Percentiles rank a stretch among this genome's conserved stretches.
Evolutionary conservation across 768 basidiomycete species (phyloP).

Genomic region (Hydnomerulius pinastri): DNA sequence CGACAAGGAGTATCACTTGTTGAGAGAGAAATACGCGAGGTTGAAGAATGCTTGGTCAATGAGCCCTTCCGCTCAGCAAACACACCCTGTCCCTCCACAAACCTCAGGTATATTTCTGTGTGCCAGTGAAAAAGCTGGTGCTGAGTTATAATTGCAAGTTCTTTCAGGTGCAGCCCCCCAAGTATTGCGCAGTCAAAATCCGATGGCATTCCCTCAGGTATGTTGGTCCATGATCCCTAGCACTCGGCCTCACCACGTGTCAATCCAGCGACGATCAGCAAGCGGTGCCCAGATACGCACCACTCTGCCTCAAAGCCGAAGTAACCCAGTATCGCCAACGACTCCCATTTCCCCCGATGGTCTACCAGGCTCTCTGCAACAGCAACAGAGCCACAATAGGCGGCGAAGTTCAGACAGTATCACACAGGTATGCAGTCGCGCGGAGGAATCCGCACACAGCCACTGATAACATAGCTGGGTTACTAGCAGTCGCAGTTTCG

Average conservation of each 20-base stretch:
- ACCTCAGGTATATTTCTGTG: constrained; percentile 7
- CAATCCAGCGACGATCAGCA: not conserved
- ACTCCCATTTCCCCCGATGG: constrained; percentile 3
- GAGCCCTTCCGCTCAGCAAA: constrained; percentile 2
- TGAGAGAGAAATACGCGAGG: constrained; percentile 24
- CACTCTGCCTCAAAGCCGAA: constrained; percentile 4
- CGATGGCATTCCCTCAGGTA: constrained; percentile 14
- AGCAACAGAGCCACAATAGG: constrained; percentile 7
- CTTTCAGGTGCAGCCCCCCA: not conserved
- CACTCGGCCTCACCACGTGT: too few species aligned
- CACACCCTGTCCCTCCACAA: not conserved
- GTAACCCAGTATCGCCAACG: constrained; percentile 6
- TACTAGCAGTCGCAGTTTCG: constrained; percentile 13
- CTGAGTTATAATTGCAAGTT: not conserved
- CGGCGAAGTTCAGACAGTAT: constrained; percentile 18
- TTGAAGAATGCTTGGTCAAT: constrained; percentile 12
- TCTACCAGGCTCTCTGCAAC: constrained; percentile 6
- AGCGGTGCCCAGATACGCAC: not conserved
- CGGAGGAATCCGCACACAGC: not conserved
- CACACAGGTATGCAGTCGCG: constrained; percentile 19
- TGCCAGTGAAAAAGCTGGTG: too few species aligned
- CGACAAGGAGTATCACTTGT: constrained; percentile 18
- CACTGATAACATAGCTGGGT: not conserved
- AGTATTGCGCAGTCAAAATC: constrained; percentile 4
- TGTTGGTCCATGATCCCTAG: not conserved